Evolutionary conservation across 805 yeast genomes (phyloP), one percentile per base, ranked within the genome.

Genomic region (Candida ulmi): DNA sequence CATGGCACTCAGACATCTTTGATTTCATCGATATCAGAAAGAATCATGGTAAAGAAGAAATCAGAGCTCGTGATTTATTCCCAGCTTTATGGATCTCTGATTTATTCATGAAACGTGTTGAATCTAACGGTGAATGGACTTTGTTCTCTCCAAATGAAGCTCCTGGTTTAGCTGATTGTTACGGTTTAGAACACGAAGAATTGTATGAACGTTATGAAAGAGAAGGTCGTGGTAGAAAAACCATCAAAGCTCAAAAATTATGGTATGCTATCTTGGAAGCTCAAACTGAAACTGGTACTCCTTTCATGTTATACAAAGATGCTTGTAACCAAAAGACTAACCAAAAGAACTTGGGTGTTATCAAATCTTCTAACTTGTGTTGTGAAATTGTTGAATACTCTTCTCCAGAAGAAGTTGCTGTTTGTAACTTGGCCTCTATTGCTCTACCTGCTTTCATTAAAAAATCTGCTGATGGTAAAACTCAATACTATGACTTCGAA

Each of bases 231-330:
- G 87, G 81, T 38, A 68, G 72, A 41, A 72, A 70, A 51, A 76
- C 78, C 18, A 71, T 90, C 42, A 80, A 78, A 54, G 98, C 99
- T n/a, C 95, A 90, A 62, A 85, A 84, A 61, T 69, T 91, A 38
- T 91, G 98, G 98, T 74, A 79, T 50, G 82, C 90, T 32, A 88
- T 91, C 37, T 61, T 93, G 39, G 95, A 88, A 58, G 80, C 97
- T 16, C 99, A 91, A 68, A 85, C 93, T 18, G 98, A 91, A 67
- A 91, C 98, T 5, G 98, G 99, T 36, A 87, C 86, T 51, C 99
- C 99, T 15, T 93, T 86, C 68, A 80, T 91, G 81, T 72, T 93
- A 16, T 91, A 87, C 71, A 93, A 91, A 62, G 99, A 91, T 66
- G 75, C 95, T 12, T 86, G 96, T 66, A 91, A 91, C 65, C 50